Evolutionary conservation across 495 filamentous ascomycete species (phyloP), one percentile per base, ranked within the genome.

Genomic region (Staphylotrichum longicolle): DNA sequence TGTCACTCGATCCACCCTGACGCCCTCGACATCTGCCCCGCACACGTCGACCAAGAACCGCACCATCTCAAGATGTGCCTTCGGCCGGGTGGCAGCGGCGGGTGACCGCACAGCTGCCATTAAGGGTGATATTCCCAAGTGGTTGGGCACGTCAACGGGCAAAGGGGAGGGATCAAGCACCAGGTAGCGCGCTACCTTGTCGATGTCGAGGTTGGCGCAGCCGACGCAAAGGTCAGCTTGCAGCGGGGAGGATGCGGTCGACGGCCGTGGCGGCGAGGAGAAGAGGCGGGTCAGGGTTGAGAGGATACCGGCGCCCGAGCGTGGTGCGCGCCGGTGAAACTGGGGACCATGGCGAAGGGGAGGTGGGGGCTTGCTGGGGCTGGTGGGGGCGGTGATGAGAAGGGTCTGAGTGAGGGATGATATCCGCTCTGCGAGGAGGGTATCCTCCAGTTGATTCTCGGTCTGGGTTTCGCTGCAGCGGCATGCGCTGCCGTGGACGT

Each of bases 11-110:
- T 35, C 41, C 2, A 45, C 33, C n/a, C 46, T 37, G 1, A 39
- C 53, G 1, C 49, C 45, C 20, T 71, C 64, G 0, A 63, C 51
- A n/a, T 71, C 61, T 0, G 69, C 69, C 4, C 69, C 69, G 52
- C 40, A 61, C 15, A 20, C 39, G 30, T 70, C 69, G 0, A 71
- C 63, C 0, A 71, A 39, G 20, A 71, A 56, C 0, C 42, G 39
- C 7, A 71, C 45, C 33, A 71, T 58, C 15, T 61, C 67, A 15
- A 63, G 49, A 1, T 68, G 67, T 1, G 63, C 32, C 7, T 30
- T 41, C 3, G 68, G 66, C 0, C 46, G n/a, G 30, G 3, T n/a
- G 2, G 44, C 33, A 0, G 48, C 56, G 7, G 54, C 27, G 1
- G 56, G 37, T 3, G 62, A 57, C 7, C 60, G 59, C 34, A 68